Base-by-base conservation (phyloP, 2,329 filamentous ascomycete species). In the Nemania sp. region DNA sequence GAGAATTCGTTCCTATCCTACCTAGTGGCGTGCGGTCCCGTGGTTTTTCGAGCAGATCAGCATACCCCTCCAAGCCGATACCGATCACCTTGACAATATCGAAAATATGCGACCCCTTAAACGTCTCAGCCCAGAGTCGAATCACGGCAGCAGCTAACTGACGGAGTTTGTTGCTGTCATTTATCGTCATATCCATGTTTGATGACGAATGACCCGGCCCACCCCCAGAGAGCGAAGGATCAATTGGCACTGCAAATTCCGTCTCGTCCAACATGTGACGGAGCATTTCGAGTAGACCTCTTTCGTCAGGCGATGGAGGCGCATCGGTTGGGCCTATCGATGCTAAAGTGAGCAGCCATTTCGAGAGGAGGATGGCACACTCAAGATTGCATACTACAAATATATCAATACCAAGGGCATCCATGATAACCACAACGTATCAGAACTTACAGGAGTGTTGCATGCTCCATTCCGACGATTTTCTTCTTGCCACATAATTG, bases 391-490 rank as follows among this genome's bases (percentile, higher is more conserved):
- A 86, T 32, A 87, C 83, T 82, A 45, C 18, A 42, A 21, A 52
- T 18, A 32, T 43, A 52, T 69, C 45, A 67, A 60, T 64, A 47
- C 17, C 2, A 52, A 35, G 13, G 13, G 11, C 13, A 18, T 29
- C 15, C 11, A 37, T 21, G 37, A 17, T 1, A 10, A 48, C 34
- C 17, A 15, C 29, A 12, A 17, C 2, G 17, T 35, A 45, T n/a
- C 11, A 11, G 37, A 35, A 78, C 83, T 79, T 73, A 85, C 83
- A 68, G 29, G 84, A 85, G 71, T 87, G 82, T 63, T 87, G 83
- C 68, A 87, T 86, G 68, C 84, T 86, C 85, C 85, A 87, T 69
- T 86, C 82, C 0, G 83, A 76, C 1, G 83, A 84, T 72, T 87
- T 86, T 5, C 83, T 83, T 64, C 83, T 80, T 43, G 85, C 84